phyloP scores from a whole-genome alignment of 257 asterid genomes.

The Sherardia arvensis region DNA sequence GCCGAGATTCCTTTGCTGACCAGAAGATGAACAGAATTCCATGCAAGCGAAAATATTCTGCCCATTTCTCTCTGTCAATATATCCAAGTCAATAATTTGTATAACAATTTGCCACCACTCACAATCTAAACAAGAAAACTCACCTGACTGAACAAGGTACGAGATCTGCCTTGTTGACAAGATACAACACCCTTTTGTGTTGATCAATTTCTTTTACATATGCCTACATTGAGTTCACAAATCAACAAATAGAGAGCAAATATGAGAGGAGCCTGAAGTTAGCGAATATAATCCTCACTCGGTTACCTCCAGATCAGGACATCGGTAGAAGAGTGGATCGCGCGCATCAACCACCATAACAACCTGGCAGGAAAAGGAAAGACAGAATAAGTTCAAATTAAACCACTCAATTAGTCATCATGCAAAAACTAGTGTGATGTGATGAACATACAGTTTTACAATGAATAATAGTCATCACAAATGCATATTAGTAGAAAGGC shows the following conservation, averaged over 20 bases:
- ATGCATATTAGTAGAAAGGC: no score
- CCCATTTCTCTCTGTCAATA: constrained; percentile 73
- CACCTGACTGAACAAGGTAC: constrained; percentile 74
- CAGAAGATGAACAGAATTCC: constrained; percentile 86
- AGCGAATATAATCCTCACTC: not conserved
- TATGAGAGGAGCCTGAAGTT: not conserved
- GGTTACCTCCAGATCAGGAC: constrained; percentile 99
- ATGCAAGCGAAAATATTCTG: constrained; percentile 54
- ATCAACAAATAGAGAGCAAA: not conserved
- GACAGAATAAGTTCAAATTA: constrained; percentile 7
- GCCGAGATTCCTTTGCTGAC: constrained; percentile 88
- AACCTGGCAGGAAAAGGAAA: constrained; percentile 38
- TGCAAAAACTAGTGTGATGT: not conserved
- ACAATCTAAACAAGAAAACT: constrained; percentile 14
- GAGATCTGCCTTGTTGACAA: constrained; percentile 95
- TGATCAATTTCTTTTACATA: constrained; percentile 83
- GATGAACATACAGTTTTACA: no score
- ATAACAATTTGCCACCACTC: not conserved
- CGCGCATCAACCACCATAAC: constrained; percentile 99
- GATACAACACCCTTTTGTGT: constrained; percentile 85
- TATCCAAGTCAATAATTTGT: constrained; percentile 5
- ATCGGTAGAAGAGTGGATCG: constrained; percentile 90
- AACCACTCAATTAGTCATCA: not conserved
- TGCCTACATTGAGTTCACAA: constrained; percentile 37
- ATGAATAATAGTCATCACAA: no score